Base-by-base conservation (phyloP, 23 red algal genomes). In the Gracilaria vermiculophylla region DNA sequence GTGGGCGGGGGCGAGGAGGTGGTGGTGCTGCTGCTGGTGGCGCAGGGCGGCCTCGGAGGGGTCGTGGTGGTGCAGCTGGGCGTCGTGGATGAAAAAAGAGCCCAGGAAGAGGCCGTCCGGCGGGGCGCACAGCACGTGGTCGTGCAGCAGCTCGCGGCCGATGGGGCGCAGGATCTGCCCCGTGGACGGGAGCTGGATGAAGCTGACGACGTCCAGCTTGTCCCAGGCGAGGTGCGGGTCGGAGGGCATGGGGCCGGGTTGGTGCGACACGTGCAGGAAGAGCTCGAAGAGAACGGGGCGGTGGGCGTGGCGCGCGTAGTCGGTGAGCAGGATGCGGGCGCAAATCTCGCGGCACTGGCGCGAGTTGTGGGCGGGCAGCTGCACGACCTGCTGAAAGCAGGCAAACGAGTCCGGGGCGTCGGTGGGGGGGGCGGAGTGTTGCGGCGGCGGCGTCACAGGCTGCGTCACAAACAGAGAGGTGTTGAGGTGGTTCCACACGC, bases 91-190 rank as follows among this genome's bases (percentile, higher is more conserved):
- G 10, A 47, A 45, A 32, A 73, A 73, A 8, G 67, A 73, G 0
- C 67, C 67, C 67, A 73, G 28, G 19, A 73, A 73, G 37, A 73
- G 32, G 23, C 67, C 67, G 2, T 73, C 67, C 1, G 67, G 0
- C 20, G 39, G 12, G 16, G 58, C 8, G 27, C 3, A 42, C 6
- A 73, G 24, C 23, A n/a, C 67, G 2, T 73, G 37, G 6, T 73
- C 67, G 67, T 73, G 17, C 17, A 47, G n/a, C 23, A 73, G 39
- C 23, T 73, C 67, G 23, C 67, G 21, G 25, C 67, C 67, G 25
- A 73, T 73, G 19, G 67, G 67, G 3, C 67, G 39, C 2, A 73
- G 67, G 47, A 73, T 73, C 42, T 73, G 67, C 8, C 67, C 67
- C 19, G 67, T 73, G 23, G 67, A 73, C 0, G 67, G 67, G 8